These are phyloP conservation scores for Lactarius pseudohatsudake DNA, from an alignment of 768 basidiomycete species.

Conservation along the genomic window DNA sequence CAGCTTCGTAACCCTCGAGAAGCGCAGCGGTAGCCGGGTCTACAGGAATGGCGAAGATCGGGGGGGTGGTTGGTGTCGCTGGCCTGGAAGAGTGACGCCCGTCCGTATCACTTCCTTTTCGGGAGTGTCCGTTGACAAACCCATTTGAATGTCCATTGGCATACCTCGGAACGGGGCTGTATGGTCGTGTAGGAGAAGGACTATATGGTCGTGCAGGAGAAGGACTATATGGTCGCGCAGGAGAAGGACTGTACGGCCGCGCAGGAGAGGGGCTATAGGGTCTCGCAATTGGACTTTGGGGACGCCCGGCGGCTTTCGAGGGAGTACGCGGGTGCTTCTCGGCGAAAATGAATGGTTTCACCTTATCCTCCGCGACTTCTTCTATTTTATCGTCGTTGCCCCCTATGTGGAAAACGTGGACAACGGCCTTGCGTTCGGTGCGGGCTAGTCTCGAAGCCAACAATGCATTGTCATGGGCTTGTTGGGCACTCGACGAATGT, in stretches of 20 bases:
- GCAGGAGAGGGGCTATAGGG: neutral
- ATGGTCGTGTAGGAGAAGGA: conserved; percentile 14
- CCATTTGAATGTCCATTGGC: conserved; percentile 35
- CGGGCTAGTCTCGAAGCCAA: conserved; percentile 80
- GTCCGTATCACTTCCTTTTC: conserved; percentile 32
- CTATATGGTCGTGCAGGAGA: conserved; percentile 14
- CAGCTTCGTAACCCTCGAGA: conserved; percentile 65
- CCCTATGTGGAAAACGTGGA: conserved; percentile 74
- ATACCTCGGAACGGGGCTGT: conserved; percentile 16
- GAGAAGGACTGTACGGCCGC: conserved; percentile 1
- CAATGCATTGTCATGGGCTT: conserved; percentile 88
- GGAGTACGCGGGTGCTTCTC: conserved; percentile 37
- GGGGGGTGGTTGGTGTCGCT: conserved; percentile 24
- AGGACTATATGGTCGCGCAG: neutral
- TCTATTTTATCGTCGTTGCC: conserved; percentile 42
- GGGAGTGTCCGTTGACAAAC: conserved; percentile 36
- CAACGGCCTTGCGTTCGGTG: conserved; percentile 67
- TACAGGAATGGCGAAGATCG: conserved; percentile 25
- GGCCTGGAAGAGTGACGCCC: conserved; percentile 30
- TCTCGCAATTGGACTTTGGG: conserved; percentile 5
- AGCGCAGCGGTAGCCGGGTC: conserved; percentile 36
- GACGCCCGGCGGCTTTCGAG: conserved; percentile 19
- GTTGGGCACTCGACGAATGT: conserved; percentile 70
- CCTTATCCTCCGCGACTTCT: conserved; percentile 57
- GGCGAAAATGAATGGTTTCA: conserved; percentile 59